Percentiles rank a stretch among this genome's conserved stretches.
These are phyloP conservation scores for Fraxinus paxiana DNA, from an alignment of 305 asterid genomes.

Conservation along the genomic window DNA sequence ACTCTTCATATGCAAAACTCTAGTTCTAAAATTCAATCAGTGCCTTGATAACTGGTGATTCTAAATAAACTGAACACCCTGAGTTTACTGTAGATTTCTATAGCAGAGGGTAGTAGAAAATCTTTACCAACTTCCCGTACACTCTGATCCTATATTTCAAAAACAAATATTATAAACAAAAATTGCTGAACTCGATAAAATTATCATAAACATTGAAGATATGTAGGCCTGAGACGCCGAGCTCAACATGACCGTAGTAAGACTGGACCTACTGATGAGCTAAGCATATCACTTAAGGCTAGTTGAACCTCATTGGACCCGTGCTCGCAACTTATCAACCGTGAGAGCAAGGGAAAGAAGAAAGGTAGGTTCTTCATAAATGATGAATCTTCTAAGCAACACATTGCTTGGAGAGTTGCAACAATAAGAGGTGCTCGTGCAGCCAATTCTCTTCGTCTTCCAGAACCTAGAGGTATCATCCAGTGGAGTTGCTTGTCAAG, in stretches of 20 bases:
- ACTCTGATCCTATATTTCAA: background rate
- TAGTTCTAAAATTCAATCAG: background rate
- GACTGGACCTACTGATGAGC: conserved; percentile 72
- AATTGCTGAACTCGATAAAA: background rate
- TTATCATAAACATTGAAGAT: background rate
- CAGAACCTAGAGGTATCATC: conserved; percentile 81
- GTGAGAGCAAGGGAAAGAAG: conserved; percentile 75
- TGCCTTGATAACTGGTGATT: background rate
- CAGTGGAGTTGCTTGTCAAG: conserved; percentile 41
- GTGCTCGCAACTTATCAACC: conserved; percentile 87
- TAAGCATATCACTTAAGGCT: conserved; percentile 80
- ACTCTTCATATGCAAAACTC: background rate
- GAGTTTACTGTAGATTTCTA: background rate
- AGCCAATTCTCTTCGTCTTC: conserved; percentile 77
- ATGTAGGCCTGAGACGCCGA: background rate
- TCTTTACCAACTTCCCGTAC: background rate
- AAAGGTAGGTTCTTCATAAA: background rate
- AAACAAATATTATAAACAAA: background rate
- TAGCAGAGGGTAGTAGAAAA: too few species aligned
- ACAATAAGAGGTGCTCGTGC: conserved; percentile 89
- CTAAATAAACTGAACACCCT: background rate
- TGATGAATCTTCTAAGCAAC: conserved; percentile 43
- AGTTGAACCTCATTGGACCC: conserved; percentile 87
- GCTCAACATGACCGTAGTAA: conserved; percentile 75
- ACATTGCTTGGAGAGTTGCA: conserved; percentile 75